Evolutionary conservation across 2,329 filamentous ascomycete genomes (phyloP).

Genomic region (Xylariaceae sp.): DNA sequence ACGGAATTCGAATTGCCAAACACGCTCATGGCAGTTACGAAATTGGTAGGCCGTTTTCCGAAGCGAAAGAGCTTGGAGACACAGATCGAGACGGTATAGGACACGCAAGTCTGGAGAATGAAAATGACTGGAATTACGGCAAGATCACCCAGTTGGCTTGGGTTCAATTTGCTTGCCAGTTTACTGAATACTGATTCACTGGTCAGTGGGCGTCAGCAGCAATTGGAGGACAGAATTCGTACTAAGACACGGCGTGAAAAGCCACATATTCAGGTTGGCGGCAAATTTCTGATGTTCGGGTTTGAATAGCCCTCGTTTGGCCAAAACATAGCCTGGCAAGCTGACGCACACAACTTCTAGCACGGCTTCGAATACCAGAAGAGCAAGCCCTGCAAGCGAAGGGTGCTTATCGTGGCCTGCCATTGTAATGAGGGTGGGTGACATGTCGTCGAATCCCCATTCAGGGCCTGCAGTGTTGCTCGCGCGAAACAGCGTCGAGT

Average conservation of each 20-base stretch:
- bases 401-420: constrained; percentile 55
- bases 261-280: constrained; percentile 90
- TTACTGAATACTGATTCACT: constrained; percentile 79
- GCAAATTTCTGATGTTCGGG: constrained; percentile 95
- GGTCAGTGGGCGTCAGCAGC: constrained; percentile 16
- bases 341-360: constrained; percentile 68
- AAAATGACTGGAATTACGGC: constrained; percentile 96
- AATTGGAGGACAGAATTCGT: constrained; percentile 22
- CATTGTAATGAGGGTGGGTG: constrained; percentile 30
- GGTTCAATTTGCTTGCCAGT: constrained; percentile 87
- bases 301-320: constrained; percentile 86
- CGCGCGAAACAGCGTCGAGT: constrained; percentile 45
- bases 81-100: constrained; percentile 68
- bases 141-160: constrained; percentile 83
- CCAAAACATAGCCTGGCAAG: constrained; percentile 89
- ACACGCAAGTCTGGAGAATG: constrained; percentile 79
- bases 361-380: constrained; percentile 83
- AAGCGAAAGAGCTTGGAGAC: constrained; percentile 77
- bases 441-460: constrained; percentile 33
- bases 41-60: constrained; percentile 82
- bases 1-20: constrained; percentile 99
- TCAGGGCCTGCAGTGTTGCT: constrained; percentile 22
- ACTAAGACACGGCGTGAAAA: constrained; percentile 97
- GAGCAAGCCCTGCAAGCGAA: constrained; percentile 62
- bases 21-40: constrained; percentile 93